Evolutionary conservation across 176 grass and related monocot genomes (phyloP).

Genomic region (Ensete glaucum): DNA sequence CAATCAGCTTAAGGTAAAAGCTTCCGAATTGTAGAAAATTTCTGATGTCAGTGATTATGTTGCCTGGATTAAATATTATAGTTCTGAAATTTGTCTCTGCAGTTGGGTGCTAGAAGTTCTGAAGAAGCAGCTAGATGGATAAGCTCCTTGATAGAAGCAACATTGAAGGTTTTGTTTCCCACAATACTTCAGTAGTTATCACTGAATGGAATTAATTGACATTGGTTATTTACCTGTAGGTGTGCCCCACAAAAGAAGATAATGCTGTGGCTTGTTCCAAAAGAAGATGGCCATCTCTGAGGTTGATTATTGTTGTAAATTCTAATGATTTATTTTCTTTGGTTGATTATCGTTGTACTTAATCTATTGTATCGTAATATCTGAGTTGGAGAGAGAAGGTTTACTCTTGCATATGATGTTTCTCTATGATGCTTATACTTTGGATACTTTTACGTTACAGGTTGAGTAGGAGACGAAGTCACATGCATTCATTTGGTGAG

Average conservation of each 20-base stretch:
- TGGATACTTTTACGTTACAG: background rate
- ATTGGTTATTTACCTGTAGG: background rate
- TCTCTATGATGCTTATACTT: background rate
- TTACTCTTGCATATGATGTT: background rate
- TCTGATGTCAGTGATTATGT: background rate
- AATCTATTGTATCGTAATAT: background rate
- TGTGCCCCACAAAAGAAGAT: background rate
- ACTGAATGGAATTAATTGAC: background rate
- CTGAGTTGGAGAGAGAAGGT: background rate
- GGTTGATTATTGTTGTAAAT: background rate
- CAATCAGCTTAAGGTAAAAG: slow-evolving; percentile 1
- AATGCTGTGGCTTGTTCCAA: background rate
- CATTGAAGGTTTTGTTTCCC: slow-evolving; percentile 3
- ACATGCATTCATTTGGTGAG: background rate
- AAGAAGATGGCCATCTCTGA: slow-evolving; percentile 20
- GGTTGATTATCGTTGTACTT: background rate
- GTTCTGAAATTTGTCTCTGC: background rate
- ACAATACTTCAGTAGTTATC: background rate
- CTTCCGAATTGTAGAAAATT: background rate
- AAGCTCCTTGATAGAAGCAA: slow-evolving; percentile 9
- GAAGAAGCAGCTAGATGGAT: slow-evolving; percentile 22
- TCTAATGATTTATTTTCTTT: background rate
- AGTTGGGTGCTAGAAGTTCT: slow-evolving; percentile 16
- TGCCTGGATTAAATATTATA: background rate
- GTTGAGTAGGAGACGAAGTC: background rate